phyloP scores from a whole-genome alignment of 495 filamentous ascomycete genomes.

The Penicillium desertorum region DNA sequence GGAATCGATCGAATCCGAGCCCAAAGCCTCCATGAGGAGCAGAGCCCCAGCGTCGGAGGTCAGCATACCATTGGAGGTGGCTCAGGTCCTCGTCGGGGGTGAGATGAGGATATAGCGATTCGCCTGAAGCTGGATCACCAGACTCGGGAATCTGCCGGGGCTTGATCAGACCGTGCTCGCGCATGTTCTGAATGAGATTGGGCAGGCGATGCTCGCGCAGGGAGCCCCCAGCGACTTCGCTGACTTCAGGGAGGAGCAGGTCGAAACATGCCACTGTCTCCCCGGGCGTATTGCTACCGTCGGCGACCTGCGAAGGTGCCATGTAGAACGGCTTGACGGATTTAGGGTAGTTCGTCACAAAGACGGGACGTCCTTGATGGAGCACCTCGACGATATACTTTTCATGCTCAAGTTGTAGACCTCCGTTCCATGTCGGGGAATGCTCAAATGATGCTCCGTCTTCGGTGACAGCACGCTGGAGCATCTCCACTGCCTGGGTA shows the following conservation, averaged over 20 bases:
- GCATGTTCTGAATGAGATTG: constrained; percentile 73
- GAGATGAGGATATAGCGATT: constrained; percentile 39
- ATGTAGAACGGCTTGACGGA: constrained; percentile 96
- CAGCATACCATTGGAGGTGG: constrained; percentile 86
- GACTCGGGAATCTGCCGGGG: constrained; percentile 13
- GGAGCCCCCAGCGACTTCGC: constrained; percentile 89
- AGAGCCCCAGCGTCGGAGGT: constrained; percentile 88
- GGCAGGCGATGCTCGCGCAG: constrained; percentile 85
- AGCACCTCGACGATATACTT: constrained; percentile 75
- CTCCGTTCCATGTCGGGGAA: constrained; percentile 65
- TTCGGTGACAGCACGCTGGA: constrained; percentile 58
- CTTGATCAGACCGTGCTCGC: constrained; percentile 54
- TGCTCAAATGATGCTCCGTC: constrained; percentile 59
- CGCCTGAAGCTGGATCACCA: constrained; percentile 13
- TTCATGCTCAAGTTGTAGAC: constrained; percentile 90
- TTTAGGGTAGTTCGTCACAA: constrained; percentile 89
- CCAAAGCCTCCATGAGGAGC: constrained; percentile 97
- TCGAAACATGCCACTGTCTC: constrained; percentile 92
- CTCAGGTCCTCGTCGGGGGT: constrained; percentile 48
- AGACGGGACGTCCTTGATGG: constrained; percentile 71
- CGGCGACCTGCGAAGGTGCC: constrained; percentile 53
- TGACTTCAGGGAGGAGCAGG: constrained; percentile 83
- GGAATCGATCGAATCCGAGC: constrained; percentile 84
- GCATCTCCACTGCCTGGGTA: constrained; percentile 66
- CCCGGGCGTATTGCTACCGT: constrained; percentile 16